Percentiles rank a stretch among this genome's conserved stretches.
Evolutionary conservation across 352 stramenopile species (phyloP).

Genomic region (Pythium vanterpoolii): DNA sequence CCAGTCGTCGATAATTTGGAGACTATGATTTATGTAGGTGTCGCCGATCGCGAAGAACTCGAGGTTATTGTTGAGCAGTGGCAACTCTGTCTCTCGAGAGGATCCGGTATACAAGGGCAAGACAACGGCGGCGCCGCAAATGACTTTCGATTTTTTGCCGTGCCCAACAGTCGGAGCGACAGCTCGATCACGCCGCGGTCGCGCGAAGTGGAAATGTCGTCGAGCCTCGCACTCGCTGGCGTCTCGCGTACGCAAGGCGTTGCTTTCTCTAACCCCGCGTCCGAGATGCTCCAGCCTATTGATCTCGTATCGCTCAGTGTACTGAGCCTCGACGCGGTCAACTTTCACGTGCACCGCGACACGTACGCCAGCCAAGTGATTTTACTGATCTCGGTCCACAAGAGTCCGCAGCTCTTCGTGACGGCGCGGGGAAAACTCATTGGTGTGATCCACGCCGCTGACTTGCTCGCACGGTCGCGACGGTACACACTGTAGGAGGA

Average conservation of each 20-base stretch:
- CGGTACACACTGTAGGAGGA: slow-evolving; percentile 46
- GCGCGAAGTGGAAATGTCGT: slow-evolving; percentile 22
- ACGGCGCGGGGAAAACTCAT: slow-evolving; percentile 68
- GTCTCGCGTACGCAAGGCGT: slow-evolving; percentile 21
- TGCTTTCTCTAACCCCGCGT: slow-evolving; percentile 36
- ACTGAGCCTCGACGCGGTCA: slow-evolving; percentile 55
- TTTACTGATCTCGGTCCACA: slow-evolving; percentile 78
- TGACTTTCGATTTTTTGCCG: no score
- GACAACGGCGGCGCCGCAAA: no score
- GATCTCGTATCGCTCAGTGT: slow-evolving; percentile 63
- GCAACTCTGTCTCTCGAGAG: slow-evolving; percentile 35
- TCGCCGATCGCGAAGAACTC: slow-evolving; percentile 56
- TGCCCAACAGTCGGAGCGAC: no score
- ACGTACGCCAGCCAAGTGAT: slow-evolving; percentile 71
- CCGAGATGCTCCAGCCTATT: slow-evolving; percentile 27
- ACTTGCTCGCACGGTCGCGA: slow-evolving; percentile 62
- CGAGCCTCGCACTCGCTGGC: slow-evolving; percentile 26
- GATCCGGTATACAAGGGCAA: no score
- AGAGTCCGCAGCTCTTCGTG: slow-evolving; percentile 69
- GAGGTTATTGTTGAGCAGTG: slow-evolving; percentile 58
- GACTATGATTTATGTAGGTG: slow-evolving; percentile 63
- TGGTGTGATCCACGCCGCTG: slow-evolving; percentile 63
- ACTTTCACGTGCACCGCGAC: slow-evolving; percentile 67
- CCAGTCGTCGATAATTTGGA: slow-evolving; percentile 63
- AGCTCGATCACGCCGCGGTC: slow-evolving; percentile 23